Evolutionary conservation across 2,329 filamentous ascomycete species (phyloP), one percentile per base, ranked within the genome.

Genomic region (Phaeosphaeria sp.): DNA sequence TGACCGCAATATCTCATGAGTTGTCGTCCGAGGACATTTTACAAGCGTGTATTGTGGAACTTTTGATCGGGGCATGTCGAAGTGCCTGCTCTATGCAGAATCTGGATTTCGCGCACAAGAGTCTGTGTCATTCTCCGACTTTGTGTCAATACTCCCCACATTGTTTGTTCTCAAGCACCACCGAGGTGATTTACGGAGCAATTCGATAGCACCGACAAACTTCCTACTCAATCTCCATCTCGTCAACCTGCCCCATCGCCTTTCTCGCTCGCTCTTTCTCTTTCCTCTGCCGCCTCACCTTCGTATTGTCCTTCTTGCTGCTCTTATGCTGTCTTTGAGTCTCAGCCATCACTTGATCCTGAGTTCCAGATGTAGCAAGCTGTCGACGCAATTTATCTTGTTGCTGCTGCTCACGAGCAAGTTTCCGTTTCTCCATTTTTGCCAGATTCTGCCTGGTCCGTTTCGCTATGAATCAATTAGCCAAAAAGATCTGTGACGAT

Each of bases 361-460:
- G 48, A 18, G 11, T 21, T n/a, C 20, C 30, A 24, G 30, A n/a
- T 43, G n/a, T 11, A 42, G 48, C 43, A 17, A 44, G 5, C 27
- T 53, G 43, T 24, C 33, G 51, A 21, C 20, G 44, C 21, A 27
- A 17, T 18, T 47, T 25, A 36, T 42, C 21, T 36, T 47, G 43
- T 25, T 53, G n/a, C 20, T 40, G 43, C 6, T n/a, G 25, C 46
- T 49, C 46, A 49, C 46, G 46, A 33, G 46, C 46, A 17, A 50
- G 30, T 30, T 43, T 51, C 22, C 51, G 51, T 27, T 49, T 25
- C 39, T 54, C 44, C 51, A 54, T 54, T 22, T 54, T 54, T 22
- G 36, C n/a, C 33, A 54, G 22, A 24, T 54, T 54, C n/a, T 54
- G 51, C 33, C 51, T 45, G 6, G 51, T 54, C 7, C 51, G 44